Evolutionary conservation across 208 protist species (phyloP).

Genomic region (Leishmania martiniquensis): DNA sequence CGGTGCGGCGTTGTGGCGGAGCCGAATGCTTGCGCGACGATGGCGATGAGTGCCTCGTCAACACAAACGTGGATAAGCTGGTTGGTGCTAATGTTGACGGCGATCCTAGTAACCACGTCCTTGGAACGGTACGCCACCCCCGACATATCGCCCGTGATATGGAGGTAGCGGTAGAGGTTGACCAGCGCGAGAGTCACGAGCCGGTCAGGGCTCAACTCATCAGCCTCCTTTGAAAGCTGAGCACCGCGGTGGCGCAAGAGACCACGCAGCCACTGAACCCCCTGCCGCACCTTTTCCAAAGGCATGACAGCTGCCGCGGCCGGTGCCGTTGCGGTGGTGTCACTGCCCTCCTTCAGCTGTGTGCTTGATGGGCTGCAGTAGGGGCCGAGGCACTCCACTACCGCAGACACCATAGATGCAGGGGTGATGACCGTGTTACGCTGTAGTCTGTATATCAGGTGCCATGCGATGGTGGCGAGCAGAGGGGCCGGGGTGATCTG

Average conservation of each 20-base stretch:
- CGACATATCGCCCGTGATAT: slow-evolving; percentile 23
- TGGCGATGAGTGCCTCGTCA: slow-evolving; percentile 73
- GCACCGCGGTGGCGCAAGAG: slow-evolving; percentile 46
- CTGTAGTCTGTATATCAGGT: slow-evolving; percentile 67
- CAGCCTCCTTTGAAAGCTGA: slow-evolving; percentile 48
- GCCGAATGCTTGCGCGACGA: slow-evolving; percentile 54
- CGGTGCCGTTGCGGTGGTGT: not conserved
- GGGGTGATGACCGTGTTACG: slow-evolving; percentile 80
- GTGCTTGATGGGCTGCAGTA: slow-evolving; percentile 6
- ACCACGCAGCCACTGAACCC: slow-evolving; percentile 61
- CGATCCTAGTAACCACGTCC: slow-evolving; percentile 41
- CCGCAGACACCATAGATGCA: slow-evolving; percentile 68
- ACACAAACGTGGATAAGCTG: slow-evolving; percentile 90
- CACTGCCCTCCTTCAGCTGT: not conserved
- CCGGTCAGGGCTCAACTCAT: slow-evolving; percentile 21
- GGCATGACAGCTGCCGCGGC: slow-evolving; percentile 11
- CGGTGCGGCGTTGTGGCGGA: slow-evolving; percentile 6
- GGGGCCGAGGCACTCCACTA: slow-evolving; percentile 56
- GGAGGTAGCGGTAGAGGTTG: slow-evolving; percentile 53
- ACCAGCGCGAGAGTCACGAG: slow-evolving; percentile 36
- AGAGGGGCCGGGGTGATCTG: slow-evolving; percentile 37
- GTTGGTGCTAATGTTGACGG: slow-evolving; percentile 80
- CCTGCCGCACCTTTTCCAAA: slow-evolving; percentile 19
- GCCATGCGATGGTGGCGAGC: slow-evolving; percentile 62
- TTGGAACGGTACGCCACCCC: slow-evolving; percentile 39